Conservation (phyloP, 768 basidiomycete genomes). For the Suillus hirtellus region DNA sequence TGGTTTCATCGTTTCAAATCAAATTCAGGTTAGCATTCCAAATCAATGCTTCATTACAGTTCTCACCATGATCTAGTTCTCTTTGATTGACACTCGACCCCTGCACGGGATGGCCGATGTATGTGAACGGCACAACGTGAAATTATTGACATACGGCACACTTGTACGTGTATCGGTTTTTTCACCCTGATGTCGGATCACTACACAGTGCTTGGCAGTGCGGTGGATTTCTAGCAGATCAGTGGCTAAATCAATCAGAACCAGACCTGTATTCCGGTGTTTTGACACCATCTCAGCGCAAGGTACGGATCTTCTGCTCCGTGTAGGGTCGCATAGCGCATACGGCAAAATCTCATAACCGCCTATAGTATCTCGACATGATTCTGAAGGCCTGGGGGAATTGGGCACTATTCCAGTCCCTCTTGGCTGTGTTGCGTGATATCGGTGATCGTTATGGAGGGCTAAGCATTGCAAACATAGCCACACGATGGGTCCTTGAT, state of each 20-base stretch:
- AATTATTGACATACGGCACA: slow-evolving; percentile 81
- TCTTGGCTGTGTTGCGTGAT: slow-evolving; percentile 57
- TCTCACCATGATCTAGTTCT: slow-evolving; percentile 54
- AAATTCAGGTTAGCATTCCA: slow-evolving; percentile 62
- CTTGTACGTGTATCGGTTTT: slow-evolving; percentile 47
- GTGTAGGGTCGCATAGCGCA: not conserved
- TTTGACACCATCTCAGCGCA: slow-evolving; percentile 81
- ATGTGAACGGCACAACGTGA: slow-evolving; percentile 69
- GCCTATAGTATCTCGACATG: slow-evolving; percentile 76
- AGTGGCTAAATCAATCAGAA: slow-evolving; percentile 66
- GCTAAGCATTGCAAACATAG: slow-evolving; percentile 73
- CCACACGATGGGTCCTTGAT: slow-evolving; percentile 82
- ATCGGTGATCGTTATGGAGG: slow-evolving; percentile 69
- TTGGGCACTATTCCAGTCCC: slow-evolving; percentile 73
- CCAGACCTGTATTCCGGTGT: slow-evolving; percentile 69
- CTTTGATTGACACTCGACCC: slow-evolving; percentile 77
- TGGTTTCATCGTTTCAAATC: slow-evolving; percentile 75
- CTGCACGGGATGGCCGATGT: slow-evolving; percentile 77
- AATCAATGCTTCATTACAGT: not conserved
- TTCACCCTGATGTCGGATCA: slow-evolving; percentile 13
- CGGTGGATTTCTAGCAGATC: slow-evolving; percentile 79
- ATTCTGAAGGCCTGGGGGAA: slow-evolving; percentile 78
- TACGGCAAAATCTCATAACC: slow-evolving; percentile 7
- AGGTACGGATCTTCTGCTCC: slow-evolving; percentile 44
- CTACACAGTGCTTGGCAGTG: slow-evolving; percentile 47